These are phyloP conservation scores for Pestalotiopsis fici DNA, from an alignment of 2,329 filamentous ascomycete genomes.

Conservation along the genomic window DNA sequence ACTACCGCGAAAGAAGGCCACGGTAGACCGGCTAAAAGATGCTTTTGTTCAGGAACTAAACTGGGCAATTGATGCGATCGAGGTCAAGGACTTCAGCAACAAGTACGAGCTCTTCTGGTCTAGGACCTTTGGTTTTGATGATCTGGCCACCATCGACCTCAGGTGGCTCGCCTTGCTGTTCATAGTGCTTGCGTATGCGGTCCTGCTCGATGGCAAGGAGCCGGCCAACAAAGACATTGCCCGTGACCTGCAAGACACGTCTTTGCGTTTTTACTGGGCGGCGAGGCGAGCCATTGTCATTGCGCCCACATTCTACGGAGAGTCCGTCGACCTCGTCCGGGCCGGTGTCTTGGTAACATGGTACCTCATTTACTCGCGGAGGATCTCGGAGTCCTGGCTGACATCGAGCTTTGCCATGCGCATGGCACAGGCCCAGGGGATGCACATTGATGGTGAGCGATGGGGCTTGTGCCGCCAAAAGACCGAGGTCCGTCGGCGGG, in stretches of 20 bases:
- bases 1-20: slow-evolving; percentile 36
- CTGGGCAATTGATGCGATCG: slow-evolving; percentile 35
- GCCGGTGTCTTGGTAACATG: slow-evolving; percentile 39
- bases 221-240: slow-evolving; percentile 32
- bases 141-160: slow-evolving; percentile 38
- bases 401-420: slow-evolving; percentile 42
- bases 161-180: slow-evolving; percentile 42
- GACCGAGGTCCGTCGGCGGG: slow-evolving; percentile 35
- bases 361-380: slow-evolving; percentile 38
- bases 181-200: slow-evolving; percentile 39
- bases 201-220: slow-evolving; percentile 33
- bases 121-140: slow-evolving; percentile 38
- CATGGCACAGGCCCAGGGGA: slow-evolving; percentile 43
- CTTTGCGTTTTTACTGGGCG: slow-evolving; percentile 42
- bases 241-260: slow-evolving; percentile 36
- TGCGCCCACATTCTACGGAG: slow-evolving; percentile 41
- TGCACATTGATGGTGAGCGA: slow-evolving; percentile 41
- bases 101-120: slow-evolving; percentile 40
- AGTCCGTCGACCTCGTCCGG: slow-evolving; percentile 39
- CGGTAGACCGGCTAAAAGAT: slow-evolving; percentile 34
- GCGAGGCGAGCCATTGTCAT: slow-evolving; percentile 38
- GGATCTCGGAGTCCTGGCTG: slow-evolving; percentile 39
- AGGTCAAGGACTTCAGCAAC: slow-evolving; percentile 31
- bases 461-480: slow-evolving; percentile 36
- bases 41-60: slow-evolving; percentile 37